Evolutionary conservation across 2,329 filamentous ascomycete species (phyloP), one percentile per base, ranked within the genome.

Genomic region (Didymella lethalis): DNA sequence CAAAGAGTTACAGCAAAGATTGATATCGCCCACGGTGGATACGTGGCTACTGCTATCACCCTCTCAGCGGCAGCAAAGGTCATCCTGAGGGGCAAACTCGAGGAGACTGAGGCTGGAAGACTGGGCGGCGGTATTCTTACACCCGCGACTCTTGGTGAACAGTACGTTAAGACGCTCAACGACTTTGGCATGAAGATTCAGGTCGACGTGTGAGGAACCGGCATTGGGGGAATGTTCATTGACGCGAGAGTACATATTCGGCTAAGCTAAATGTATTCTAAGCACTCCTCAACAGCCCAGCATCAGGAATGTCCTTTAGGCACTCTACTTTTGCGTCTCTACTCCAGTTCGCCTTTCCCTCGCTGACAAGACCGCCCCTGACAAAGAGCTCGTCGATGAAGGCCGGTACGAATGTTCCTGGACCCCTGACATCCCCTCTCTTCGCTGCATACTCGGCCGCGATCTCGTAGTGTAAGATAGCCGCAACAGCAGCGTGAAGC

Each of bases 351-450:
- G 46, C 52, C 26, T 48, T 59, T 1, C 60, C 67, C 16, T 64
- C 59, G 7, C 54, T 65, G 40, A 69, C 38, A 26, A 53, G 54
- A 40, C 57, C 61, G 3, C 68, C 59, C 10, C 48, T 26, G 12
- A 40, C 26, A 51, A 83, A 85, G 49, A 90, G 72, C 72, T 85
- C 90, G 67, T 98, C 94, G 41, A 97, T 79, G 70, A 97, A 93
- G 0, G 89, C 89, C 0, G 92, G 90, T 12, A 96, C 88, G 80
- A 97, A 97, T 0, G 88, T 92, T 0, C 94, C 94, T 0, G 94
- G 93, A 0, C 94, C 94, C 58, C 82, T 83, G 3, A 95, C 91
- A 62, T 88, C 84, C 0, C 79, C 76, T 51, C 86, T 79, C 8
- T 60, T 59, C 2, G 81, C 84, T n/a, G 86, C 86, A n/a, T 79